Conservation (phyloP, 2,329 filamentous ascomycete genomes). For the Aspergillus intermedius region DNA sequence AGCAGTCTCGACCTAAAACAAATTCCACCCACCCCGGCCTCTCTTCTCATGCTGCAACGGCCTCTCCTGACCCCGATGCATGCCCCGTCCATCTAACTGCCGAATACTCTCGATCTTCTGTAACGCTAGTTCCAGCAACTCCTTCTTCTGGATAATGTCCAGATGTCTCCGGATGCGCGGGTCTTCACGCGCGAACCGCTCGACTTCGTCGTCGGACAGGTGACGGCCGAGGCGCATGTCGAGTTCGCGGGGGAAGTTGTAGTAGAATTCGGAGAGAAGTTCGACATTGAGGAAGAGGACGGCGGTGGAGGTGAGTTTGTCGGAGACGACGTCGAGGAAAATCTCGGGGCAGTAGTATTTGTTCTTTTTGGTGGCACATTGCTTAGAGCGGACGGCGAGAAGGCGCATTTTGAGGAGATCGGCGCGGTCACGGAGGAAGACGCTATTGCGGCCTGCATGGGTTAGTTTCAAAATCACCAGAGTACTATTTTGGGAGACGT, state of each 20-base stretch:
- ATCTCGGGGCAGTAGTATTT: conserved; percentile 97
- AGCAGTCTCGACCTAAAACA: not conserved
- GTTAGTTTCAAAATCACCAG: conserved; percentile 1
- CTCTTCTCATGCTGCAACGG: conserved; percentile 31
- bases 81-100: conserved; percentile 71
- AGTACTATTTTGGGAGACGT: conserved; percentile 8
- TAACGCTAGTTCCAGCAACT: conserved; percentile 83
- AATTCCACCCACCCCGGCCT: conserved; percentile 33
- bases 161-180: conserved; percentile 82
- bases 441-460: conserved; percentile 71
- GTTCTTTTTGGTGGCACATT: conserved; percentile 75
- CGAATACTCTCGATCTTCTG: conserved; percentile 92
- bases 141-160: conserved; percentile 86
- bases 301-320: conserved; percentile 88
- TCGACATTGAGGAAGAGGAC: conserved; percentile 98
- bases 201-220: conserved; percentile 70
- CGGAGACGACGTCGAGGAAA: conserved; percentile 94
- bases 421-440: conserved; percentile 87
- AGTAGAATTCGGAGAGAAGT: conserved; percentile 93
- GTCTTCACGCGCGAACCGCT: conserved; percentile 88
- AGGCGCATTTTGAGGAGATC: conserved; percentile 88
- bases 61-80: conserved; percentile 43
- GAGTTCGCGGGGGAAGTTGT: conserved; percentile 90
- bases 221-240: conserved; percentile 79
- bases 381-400: conserved; percentile 78